These are phyloP conservation scores for Amanita rubescens DNA, from an alignment of 768 basidiomycete genomes.

Conservation along the genomic window DNA sequence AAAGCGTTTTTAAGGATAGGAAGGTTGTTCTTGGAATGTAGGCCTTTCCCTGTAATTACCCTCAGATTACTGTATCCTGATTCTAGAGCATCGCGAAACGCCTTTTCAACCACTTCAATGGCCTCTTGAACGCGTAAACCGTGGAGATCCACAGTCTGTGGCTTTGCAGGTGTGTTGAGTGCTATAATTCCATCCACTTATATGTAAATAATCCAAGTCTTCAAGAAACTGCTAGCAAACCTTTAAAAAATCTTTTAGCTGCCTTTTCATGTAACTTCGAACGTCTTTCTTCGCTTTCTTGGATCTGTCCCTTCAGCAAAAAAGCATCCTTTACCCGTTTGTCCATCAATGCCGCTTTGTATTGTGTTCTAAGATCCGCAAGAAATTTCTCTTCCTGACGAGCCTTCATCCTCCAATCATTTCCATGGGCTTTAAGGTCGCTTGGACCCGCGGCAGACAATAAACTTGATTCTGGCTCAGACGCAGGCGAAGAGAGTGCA, in stretches of 20 bases:
- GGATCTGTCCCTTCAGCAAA: constrained; percentile 29
- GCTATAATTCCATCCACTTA: constrained; percentile 20
- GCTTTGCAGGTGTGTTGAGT: constrained; percentile 27
- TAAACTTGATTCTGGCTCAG: constrained; percentile 16
- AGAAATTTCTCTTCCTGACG: constrained; percentile 28
- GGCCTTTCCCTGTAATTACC: constrained; percentile 67
- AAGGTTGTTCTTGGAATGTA: constrained; percentile 63
- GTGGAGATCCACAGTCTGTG: constrained; percentile 40
- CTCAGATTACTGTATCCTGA: constrained; percentile 26
- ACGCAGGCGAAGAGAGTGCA: constrained; percentile 2
- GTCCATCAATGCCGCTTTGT: constrained; percentile 23
- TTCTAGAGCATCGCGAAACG: constrained; percentile 30
- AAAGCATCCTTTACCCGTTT: constrained; percentile 31
- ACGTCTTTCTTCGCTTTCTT: constrained; percentile 26
- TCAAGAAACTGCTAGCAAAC: constrained; percentile 22
- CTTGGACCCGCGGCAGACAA: constrained; percentile 26
- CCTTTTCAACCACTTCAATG: constrained; percentile 33
- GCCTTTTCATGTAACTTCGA: constrained; percentile 38
- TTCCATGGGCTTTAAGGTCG: constrained; percentile 26
- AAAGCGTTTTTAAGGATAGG: constrained; percentile 83
- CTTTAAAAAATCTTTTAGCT: constrained; percentile 35
- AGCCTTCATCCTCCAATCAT: constrained; percentile 33
- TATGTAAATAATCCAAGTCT: background rate
- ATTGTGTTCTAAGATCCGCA: constrained; percentile 18
- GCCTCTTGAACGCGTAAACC: constrained; percentile 42